These are phyloP conservation scores for Trichoderma hamatum DNA, from an alignment of 2,329 filamentous ascomycete genomes.

Conservation along the genomic window DNA sequence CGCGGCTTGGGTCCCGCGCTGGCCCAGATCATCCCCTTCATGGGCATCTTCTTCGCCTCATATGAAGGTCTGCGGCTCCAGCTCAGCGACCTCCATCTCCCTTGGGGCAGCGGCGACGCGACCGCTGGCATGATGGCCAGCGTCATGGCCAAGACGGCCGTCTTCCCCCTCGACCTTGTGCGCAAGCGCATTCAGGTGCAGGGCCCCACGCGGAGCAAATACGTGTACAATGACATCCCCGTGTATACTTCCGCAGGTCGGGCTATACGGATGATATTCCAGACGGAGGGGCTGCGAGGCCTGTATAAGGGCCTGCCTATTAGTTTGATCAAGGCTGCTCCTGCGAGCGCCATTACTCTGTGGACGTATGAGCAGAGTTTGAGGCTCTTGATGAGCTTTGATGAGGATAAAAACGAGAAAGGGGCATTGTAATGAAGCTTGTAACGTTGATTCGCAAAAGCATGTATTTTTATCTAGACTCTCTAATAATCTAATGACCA, in stretches of 20 bases:
- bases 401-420: slow-evolving; percentile 37
- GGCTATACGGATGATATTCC: slow-evolving; percentile 70
- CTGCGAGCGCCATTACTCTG: slow-evolving; percentile 89
- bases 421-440: slow-evolving; percentile 33
- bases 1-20: slow-evolving; percentile 81
- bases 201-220: slow-evolving; percentile 77
- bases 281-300: slow-evolving; percentile 73
- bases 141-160: slow-evolving; percentile 80
- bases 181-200: slow-evolving; percentile 94
- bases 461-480: slow-evolving; percentile 25
- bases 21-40: slow-evolving; percentile 89
- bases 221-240: slow-evolving; percentile 86
- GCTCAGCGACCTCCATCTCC: slow-evolving; percentile 58
- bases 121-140: slow-evolving; percentile 79
- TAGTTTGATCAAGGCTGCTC: slow-evolving; percentile 88
- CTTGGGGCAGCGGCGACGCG: slow-evolving; percentile 80
- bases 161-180: slow-evolving; percentile 92
- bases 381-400: slow-evolving; percentile 54
- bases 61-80: slow-evolving; percentile 77
- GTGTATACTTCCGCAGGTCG: slow-evolving; percentile 70
- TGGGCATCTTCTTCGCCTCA: slow-evolving; percentile 92
- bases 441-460: background rate
- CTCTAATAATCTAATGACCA: slow-evolving; percentile 18
- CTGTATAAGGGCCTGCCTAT: slow-evolving; percentile 88
- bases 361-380: slow-evolving; percentile 89